phyloP scores from a whole-genome alignment of 192 early-diverging fungal genomes.

The Rhizophagus sp. region DNA sequence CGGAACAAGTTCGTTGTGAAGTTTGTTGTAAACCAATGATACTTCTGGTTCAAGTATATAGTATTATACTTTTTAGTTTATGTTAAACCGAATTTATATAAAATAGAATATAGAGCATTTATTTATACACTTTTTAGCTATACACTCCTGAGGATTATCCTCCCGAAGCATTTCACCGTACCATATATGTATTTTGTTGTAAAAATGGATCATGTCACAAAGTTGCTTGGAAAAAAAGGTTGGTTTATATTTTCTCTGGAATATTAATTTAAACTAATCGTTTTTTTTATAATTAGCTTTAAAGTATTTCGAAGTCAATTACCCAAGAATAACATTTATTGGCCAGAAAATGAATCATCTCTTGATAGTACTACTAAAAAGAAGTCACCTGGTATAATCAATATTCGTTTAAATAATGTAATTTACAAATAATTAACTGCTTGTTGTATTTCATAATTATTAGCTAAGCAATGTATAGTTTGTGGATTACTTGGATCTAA shows the following conservation, averaged over 20 bases:
- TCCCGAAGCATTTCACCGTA: conserved; percentile 84
- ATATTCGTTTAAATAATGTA: conserved; percentile 28
- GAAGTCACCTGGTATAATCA: conserved; percentile 26
- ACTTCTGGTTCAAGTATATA: conserved; percentile 76
- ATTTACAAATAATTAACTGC: background rate
- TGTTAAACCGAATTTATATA: too few species aligned
- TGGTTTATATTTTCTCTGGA: background rate
- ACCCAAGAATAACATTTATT: conserved; percentile 71
- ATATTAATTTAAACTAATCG: conserved; percentile 3
- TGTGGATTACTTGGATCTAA: conserved; percentile 76
- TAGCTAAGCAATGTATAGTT: conserved; percentile 61
- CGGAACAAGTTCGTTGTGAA: conserved; percentile 65
- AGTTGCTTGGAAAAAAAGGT: conserved; percentile 55
- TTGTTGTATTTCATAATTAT: conserved; percentile 5
- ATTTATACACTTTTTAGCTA: conserved; percentile 43
- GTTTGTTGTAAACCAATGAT: conserved; percentile 75
- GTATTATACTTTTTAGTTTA: background rate
- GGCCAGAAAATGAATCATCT: conserved; percentile 41
- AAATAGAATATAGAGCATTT: background rate
- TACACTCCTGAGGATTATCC: conserved; percentile 93
- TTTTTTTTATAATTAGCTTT: conserved; percentile 50
- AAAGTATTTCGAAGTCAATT: conserved; percentile 83
- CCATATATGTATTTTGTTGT: conserved; percentile 92
- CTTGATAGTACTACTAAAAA: background rate
- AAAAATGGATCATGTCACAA: conserved; percentile 82